phyloP scores from a whole-genome alignment of 305 asterid genomes.

The Solanum hybrid region DNA sequence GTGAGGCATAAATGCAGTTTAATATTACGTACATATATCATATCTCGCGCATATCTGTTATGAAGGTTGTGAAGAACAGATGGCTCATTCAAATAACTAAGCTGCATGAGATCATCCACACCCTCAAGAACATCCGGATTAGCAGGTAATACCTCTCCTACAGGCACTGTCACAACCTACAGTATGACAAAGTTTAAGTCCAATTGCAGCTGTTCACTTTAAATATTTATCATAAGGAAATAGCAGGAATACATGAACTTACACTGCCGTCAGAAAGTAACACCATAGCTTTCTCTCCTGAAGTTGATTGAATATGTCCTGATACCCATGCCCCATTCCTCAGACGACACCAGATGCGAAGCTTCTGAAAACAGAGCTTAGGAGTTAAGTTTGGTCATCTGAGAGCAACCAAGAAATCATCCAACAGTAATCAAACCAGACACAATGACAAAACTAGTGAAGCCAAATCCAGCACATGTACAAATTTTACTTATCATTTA shows the following conservation, averaged over 20 bases:
- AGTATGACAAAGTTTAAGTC: constrained; percentile 15
- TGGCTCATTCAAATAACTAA: constrained; percentile 87
- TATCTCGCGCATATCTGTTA: constrained; percentile 51
- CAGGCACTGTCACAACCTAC: constrained; percentile 56
- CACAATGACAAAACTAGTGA: neutral
- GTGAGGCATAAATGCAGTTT: neutral
- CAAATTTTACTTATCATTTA: neutral
- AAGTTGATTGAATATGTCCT: constrained; percentile 61
- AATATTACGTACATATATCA: constrained; percentile 53
- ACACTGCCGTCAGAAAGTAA: constrained; percentile 57
- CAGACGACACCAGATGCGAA: constrained; percentile 61
- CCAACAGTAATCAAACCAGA: neutral
- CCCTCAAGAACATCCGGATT: constrained; percentile 86
- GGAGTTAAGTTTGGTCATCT: neutral
- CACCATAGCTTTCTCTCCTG: constrained; percentile 60
- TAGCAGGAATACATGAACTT: constrained; percentile 24
- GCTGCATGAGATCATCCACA: constrained; percentile 84
- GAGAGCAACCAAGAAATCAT: neutral
- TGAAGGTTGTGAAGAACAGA: constrained; percentile 88
- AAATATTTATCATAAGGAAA: constrained; percentile 2
- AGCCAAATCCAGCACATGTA: neutral
- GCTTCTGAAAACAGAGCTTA: constrained; percentile 38
- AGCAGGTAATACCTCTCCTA: constrained; percentile 67
- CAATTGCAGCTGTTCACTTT: neutral
- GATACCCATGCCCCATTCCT: constrained; percentile 45